phyloP scores from a whole-genome alignment of 306 rosid genomes.

The Pyrus bretschneideri region DNA sequence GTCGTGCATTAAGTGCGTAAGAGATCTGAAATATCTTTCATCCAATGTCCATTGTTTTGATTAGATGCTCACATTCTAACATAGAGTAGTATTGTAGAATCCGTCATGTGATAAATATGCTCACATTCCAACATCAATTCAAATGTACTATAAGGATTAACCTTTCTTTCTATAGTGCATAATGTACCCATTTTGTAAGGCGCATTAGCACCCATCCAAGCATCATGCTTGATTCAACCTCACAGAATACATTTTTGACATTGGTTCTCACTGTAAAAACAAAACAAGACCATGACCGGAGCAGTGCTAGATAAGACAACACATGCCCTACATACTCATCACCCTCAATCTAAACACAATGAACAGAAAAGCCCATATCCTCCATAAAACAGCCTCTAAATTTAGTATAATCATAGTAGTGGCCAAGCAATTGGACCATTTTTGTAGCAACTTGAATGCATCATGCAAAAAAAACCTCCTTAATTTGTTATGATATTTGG shows the following conservation, averaged over 20 bases:
- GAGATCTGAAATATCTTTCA: neutral
- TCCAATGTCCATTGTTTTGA: too few species aligned
- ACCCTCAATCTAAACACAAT: slow-evolving; percentile 19
- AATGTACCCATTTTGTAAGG: neutral
- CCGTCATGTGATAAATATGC: neutral
- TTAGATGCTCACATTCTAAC: neutral
- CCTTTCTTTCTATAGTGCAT: neutral
- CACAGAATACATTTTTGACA: slow-evolving; percentile 15
- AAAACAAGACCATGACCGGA: slow-evolving; percentile 40
- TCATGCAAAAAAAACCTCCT: neutral
- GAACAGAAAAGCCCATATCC: slow-evolving; percentile 34
- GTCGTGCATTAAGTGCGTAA: neutral
- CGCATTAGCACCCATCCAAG: neutral
- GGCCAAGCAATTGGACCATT: slow-evolving; percentile 35
- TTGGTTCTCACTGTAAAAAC: slow-evolving; percentile 25
- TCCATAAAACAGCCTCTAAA: neutral
- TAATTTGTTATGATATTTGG: neutral
- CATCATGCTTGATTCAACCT: neutral
- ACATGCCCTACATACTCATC: slow-evolving; percentile 24
- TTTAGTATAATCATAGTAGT: neutral
- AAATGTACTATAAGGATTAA: neutral
- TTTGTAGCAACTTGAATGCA: slow-evolving; percentile 26
- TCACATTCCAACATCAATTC: neutral
- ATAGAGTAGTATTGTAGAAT: neutral
- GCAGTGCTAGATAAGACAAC: slow-evolving; percentile 18